Evolutionary conservation across 192 early-diverging fungal species (phyloP), one percentile per base, ranked within the genome.

Genomic region (Phycomyces nitens): DNA sequence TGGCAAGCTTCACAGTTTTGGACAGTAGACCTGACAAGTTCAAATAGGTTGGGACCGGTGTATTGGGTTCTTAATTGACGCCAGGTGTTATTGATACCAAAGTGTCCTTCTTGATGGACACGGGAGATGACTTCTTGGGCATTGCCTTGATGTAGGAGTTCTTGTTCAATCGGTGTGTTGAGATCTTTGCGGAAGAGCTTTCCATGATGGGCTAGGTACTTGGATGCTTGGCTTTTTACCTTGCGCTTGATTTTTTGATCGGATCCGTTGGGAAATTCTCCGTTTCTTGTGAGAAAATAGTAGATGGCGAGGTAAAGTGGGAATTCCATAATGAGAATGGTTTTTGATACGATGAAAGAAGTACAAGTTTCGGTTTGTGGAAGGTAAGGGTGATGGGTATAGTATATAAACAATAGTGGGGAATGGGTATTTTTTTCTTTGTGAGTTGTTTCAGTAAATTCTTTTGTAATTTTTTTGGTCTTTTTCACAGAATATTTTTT

Each of bases 61-160:
- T 56, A 71, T 4, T 18, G 47, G 1, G 22, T 14, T 20, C 26
- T 58, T 1, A 55, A 7, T 9, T 34, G 16, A 6, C 49, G 8
- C 39, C 40, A 24, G 15, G 41, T 39, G 38, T 71, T 65, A 15
- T 55, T 43, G 1, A 56, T 38, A 47, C 62, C 62, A 9, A 55
- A 42, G 11, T 65, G 63, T 0, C 58, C 57, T 38, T 71, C 69
- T 5, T 38, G 10, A 8, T 71, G 69, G 4, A 71, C 58, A 9
- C 22, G 5, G 12, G 26, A 5, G 12, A 70, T 38, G 1, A 42
- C 34, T 42, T 53, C 27, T 20, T 21, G 8, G 2, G 12, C 26
- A 27, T 51, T 70, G 2, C 60, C 43, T 42, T 60, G 40, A 39
- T 68, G 66, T 22, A 68, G 24, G 2, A 68, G 23, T 50, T 62